These are phyloP conservation scores for Phytopythium delawarense DNA, from an alignment of 352 stramenopile genomes.

Conservation along the genomic window DNA sequence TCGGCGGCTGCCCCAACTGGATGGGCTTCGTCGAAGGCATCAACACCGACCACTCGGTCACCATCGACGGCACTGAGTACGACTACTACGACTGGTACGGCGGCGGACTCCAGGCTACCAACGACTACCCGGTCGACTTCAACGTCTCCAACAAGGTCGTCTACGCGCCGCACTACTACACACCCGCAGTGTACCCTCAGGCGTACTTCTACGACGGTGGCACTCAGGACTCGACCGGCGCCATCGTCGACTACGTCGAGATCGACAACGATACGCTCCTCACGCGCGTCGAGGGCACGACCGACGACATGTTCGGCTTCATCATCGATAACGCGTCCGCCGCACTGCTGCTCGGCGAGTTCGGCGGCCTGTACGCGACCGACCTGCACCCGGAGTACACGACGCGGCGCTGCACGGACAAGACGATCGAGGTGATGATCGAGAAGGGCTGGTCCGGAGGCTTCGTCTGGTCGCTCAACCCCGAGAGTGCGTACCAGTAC, in stretches of 20 bases:
- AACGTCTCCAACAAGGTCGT: slow-evolving; percentile 58
- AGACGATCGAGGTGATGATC: slow-evolving; percentile 44
- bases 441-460: slow-evolving; percentile 38
- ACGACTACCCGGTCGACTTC: slow-evolving; percentile 42
- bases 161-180: slow-evolving; percentile 76
- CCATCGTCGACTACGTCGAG: slow-evolving; percentile 42
- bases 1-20: slow-evolving; percentile 59
- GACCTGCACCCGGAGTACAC: slow-evolving; percentile 43
- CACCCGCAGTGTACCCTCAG: slow-evolving; percentile 53
- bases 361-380: slow-evolving; percentile 48
- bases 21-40: slow-evolving; percentile 69
- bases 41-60: slow-evolving; percentile 39
- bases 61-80: slow-evolving; percentile 38
- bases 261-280: slow-evolving; percentile 43
- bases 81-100: slow-evolving; percentile 71
- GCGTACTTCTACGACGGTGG: slow-evolving; percentile 53
- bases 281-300: slow-evolving; percentile 42
- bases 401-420: slow-evolving; percentile 40
- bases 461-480: slow-evolving; percentile 62
- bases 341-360: slow-evolving; percentile 55
- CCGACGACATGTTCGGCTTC: slow-evolving; percentile 71
- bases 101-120: slow-evolving; percentile 37
- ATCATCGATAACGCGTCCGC: slow-evolving; percentile 40
- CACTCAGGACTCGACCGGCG: slow-evolving; percentile 22
- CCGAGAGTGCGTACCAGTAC: slow-evolving; percentile 57